Percentiles rank a stretch among this genome's conserved stretches.
Evolutionary conservation across 192 early-diverging fungal species (phyloP).

Genomic region (Fimicolochytrium jonesii): DNA sequence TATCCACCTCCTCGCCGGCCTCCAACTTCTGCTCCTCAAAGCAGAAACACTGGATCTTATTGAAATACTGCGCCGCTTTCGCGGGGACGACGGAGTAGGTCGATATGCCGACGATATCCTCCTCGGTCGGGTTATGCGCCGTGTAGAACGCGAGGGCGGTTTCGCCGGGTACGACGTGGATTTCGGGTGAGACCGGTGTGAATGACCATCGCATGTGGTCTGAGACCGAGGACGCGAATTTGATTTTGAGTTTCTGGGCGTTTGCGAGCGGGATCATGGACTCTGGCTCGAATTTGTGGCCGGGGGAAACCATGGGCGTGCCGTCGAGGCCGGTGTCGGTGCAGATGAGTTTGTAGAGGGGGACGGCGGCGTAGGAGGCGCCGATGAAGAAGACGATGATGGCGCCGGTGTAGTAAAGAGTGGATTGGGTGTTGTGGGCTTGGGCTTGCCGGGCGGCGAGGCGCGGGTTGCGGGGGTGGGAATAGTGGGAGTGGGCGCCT

Average conservation of each 20-base stretch:
- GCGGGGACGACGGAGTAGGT: conserved; percentile 95
- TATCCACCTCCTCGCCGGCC: conserved; percentile 86
- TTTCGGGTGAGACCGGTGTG: conserved; percentile 78
- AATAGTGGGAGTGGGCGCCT: too few relatives aligned
- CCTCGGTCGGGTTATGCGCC: conserved; percentile 78
- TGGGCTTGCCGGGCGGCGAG: too few relatives aligned
- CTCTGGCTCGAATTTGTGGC: conserved; percentile 57
- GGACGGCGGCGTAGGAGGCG: conserved; percentile 88
- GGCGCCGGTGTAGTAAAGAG: conserved; percentile 71
- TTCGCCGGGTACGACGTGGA: conserved; percentile 91
- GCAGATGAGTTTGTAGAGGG: conserved; percentile 93
- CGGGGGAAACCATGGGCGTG: conserved; percentile 68
- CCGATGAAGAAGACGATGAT: conserved; percentile 83
- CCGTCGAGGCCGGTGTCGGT: conserved; percentile 88
- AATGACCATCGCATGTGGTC: conserved; percentile 86
- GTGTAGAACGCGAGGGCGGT: conserved; percentile 95
- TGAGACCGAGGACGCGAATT: conserved; percentile 62
- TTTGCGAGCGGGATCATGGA: conserved; percentile 59
- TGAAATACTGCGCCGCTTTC: conserved; percentile 93
- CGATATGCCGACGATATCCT: conserved; percentile 90
- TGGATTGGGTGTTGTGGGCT: conserved; percentile 28
- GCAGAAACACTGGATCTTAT: conserved; percentile 99
- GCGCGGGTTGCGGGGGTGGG: too few relatives aligned
- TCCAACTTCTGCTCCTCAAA: conserved; percentile 95
- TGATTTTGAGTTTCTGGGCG: conserved; percentile 56